phyloP scores from a whole-genome alignment of 2,329 filamentous ascomycete genomes.

The Aspergillaceae sp. region DNA sequence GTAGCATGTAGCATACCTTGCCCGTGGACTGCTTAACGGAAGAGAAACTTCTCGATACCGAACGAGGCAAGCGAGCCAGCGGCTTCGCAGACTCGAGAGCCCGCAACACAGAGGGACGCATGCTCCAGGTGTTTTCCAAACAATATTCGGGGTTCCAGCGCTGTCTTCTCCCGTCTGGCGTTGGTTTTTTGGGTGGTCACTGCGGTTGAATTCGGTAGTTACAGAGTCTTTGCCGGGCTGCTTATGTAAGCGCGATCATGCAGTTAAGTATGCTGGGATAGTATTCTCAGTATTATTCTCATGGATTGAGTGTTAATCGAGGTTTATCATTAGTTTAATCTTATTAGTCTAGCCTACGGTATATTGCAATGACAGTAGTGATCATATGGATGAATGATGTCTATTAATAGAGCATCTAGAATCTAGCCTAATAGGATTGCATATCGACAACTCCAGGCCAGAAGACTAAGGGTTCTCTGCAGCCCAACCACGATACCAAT shows the following conservation, averaged over 20 bases:
- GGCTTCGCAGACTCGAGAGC: slow-evolving; percentile 32
- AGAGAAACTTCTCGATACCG: slow-evolving; percentile 28
- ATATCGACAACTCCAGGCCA: too few relatives aligned
- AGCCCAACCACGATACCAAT: slow-evolving; percentile 81
- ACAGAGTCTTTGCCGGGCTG: slow-evolving; percentile 14
- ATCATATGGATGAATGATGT: too few relatives aligned
- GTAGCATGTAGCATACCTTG: slow-evolving; percentile 20
- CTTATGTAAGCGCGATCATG: slow-evolving; percentile 21
- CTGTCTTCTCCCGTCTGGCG: not conserved
- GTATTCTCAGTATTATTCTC: too few relatives aligned
- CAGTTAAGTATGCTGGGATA: too few relatives aligned
- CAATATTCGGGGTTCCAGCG: not conserved
- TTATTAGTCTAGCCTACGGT: too few relatives aligned
- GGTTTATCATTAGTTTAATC: too few relatives aligned
- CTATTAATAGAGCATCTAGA: too few relatives aligned
- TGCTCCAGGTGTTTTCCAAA: slow-evolving; percentile 12
- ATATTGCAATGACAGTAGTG: too few relatives aligned
- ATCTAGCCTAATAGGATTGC: too few relatives aligned
- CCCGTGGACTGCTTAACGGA: slow-evolving; percentile 23
- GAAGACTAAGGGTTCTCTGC: slow-evolving; percentile 35
- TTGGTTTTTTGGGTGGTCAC: slow-evolving; percentile 3
- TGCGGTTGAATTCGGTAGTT: slow-evolving; percentile 11
- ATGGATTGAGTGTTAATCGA: too few relatives aligned
- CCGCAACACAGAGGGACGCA: slow-evolving; percentile 35
- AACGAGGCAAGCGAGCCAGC: slow-evolving; percentile 24